These are phyloP conservation scores for Metrosideros polymorpha DNA, from an alignment of 441 rosid genomes.

Conservation along the genomic window DNA sequence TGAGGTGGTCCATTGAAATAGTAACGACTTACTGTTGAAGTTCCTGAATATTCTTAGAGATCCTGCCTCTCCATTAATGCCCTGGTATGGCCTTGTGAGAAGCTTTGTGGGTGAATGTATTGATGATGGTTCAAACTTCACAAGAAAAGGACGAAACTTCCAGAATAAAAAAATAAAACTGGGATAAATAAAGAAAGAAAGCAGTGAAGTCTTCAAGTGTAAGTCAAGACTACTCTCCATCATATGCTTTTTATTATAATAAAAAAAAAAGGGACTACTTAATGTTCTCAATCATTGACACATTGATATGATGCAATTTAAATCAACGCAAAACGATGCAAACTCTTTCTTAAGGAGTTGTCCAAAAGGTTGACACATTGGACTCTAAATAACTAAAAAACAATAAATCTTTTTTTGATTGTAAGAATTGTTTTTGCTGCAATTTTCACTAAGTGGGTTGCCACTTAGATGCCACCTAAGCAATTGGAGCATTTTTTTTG, in stretches of 20 bases:
- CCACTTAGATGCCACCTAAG: too few relatives aligned
- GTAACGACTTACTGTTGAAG: background rate
- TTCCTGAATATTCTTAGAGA: slow-evolving; percentile 3
- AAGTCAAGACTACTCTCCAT: background rate
- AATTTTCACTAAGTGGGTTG: background rate
- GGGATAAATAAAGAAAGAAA: background rate
- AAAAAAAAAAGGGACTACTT: background rate
- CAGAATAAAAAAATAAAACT: background rate
- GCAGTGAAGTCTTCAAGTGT: background rate
- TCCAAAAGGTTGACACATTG: background rate
- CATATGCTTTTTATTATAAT: background rate
- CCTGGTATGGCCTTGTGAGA: background rate
- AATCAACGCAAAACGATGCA: background rate
- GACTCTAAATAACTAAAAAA: too few relatives aligned
- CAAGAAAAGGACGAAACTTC: background rate
- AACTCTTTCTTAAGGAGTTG: background rate
- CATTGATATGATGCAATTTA: background rate
- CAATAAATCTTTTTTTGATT: too few relatives aligned
- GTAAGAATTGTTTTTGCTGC: background rate
- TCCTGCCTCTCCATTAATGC: background rate
- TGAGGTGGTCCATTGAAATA: slow-evolving; percentile 2
- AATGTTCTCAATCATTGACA: background rate
- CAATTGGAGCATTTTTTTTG: background rate
- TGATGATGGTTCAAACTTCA: background rate
- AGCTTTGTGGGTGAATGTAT: background rate